Evolutionary conservation across 768 basidiomycete species (phyloP).

Genomic region (Lactarius evosmus): DNA sequence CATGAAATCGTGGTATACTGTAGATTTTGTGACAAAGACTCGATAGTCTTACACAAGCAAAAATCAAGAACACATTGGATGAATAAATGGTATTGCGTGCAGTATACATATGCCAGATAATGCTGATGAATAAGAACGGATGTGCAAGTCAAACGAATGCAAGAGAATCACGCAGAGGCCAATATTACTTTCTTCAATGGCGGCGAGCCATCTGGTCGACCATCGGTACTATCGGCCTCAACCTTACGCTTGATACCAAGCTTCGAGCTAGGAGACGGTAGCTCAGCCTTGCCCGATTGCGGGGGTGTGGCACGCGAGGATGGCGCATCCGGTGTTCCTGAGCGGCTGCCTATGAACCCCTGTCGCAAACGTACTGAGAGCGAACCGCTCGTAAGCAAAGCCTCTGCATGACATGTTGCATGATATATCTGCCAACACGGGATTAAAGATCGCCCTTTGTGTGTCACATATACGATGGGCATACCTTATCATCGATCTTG

Average conservation of each 20-base stretch:
- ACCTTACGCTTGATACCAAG: constrained; percentile 76
- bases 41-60: constrained; percentile 2
- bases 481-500: constrained; percentile 75
- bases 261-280: constrained; percentile 52
- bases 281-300: constrained; percentile 32
- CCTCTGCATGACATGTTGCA: constrained; percentile 91
- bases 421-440: constrained; percentile 69
- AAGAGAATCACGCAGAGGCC: constrained; percentile 28
- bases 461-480: constrained; percentile 29
- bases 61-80: not conserved
- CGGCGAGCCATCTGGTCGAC: constrained; percentile 50
- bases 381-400: constrained; percentile 47
- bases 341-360: constrained; percentile 57
- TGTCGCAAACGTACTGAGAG: constrained; percentile 70
- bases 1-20: no score
- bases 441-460: not conserved
- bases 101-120: constrained; percentile 27
- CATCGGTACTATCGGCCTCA: constrained; percentile 39
- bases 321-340: constrained; percentile 66
- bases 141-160: constrained; percentile 11
- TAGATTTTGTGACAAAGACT: not conserved
- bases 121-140: constrained; percentile 23
- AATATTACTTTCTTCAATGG: constrained; percentile 63
- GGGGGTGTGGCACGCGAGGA: constrained; percentile 41
- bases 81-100: constrained; percentile 25